A percentile compares a stretch with the other conserved stretches of the same genome.
Evolutionary conservation across 768 basidiomycete genomes (phyloP).

Genomic region (Xanthoconium purpureum): DNA sequence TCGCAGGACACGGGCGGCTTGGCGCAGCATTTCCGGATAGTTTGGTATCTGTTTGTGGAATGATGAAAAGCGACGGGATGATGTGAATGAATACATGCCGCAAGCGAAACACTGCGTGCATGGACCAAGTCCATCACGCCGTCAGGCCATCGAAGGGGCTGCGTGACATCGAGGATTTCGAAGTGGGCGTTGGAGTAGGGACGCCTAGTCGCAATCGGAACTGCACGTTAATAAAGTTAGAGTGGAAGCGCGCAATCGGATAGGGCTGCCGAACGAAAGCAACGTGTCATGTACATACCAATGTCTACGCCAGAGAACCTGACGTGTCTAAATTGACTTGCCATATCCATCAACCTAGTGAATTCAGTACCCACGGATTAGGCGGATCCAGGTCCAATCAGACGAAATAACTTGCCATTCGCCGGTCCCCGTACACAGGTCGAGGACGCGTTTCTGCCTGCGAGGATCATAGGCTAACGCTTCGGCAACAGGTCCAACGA

Average conservation of each 20-base stretch:
- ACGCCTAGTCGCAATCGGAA: slow-evolving; percentile 67
- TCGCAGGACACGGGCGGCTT: slow-evolving; percentile 62
- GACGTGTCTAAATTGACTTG: slow-evolving; percentile 58
- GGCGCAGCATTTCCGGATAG: slow-evolving; percentile 51
- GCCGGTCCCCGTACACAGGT: slow-evolving; percentile 77
- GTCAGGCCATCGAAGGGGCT: slow-evolving; percentile 47
- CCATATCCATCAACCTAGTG: slow-evolving; percentile 74
- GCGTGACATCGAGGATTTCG: slow-evolving; percentile 63
- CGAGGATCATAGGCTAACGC: slow-evolving; percentile 41
- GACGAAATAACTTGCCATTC: slow-evolving; percentile 50
- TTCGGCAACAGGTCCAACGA: slow-evolving; percentile 57
- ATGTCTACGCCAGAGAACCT: slow-evolving; percentile 73
- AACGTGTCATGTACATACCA: slow-evolving; percentile 44
- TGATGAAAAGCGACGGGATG: slow-evolving; percentile 12
- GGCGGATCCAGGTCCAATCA: slow-evolving; percentile 15
- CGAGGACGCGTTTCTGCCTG: slow-evolving; percentile 54
- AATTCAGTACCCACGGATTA: slow-evolving; percentile 13
- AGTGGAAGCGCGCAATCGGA: slow-evolving; percentile 2
- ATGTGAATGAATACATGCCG: slow-evolving; percentile 42
- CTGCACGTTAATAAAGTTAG: slow-evolving; percentile 35
- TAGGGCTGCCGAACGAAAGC: slow-evolving; percentile 8
- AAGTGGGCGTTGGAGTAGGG: slow-evolving; percentile 61
- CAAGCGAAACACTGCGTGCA: slow-evolving; percentile 56
- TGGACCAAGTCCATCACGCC: slow-evolving; percentile 67
- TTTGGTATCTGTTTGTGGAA: slow-evolving; percentile 46